Evolutionary conservation across 495 filamentous ascomycete species (phyloP).

Genomic region (Neurospora intermedia): DNA sequence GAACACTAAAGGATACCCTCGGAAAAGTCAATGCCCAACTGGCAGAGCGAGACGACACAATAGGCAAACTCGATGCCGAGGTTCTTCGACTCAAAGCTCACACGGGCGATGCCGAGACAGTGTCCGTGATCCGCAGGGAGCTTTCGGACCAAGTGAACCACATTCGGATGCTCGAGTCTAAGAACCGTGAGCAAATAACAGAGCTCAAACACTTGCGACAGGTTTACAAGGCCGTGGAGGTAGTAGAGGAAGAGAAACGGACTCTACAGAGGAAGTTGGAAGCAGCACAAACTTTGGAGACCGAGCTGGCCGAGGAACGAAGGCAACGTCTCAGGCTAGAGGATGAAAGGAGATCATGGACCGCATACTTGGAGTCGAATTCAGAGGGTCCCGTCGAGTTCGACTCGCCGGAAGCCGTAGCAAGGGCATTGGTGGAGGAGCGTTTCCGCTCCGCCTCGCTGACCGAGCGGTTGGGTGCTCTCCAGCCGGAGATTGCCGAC

Average conservation of each 20-base stretch:
- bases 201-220: conserved; percentile 75
- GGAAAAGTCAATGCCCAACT: conserved; percentile 57
- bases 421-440: conserved; percentile 70
- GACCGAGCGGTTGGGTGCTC: conserved; percentile 61
- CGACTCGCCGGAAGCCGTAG: conserved; percentile 79
- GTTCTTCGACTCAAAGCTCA: conserved; percentile 72
- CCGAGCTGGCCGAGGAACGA: conserved; percentile 65
- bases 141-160: conserved; percentile 79
- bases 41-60: conserved; percentile 53
- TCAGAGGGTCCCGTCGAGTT: conserved; percentile 54
- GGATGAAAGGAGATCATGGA: conserved; percentile 80
- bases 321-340: conserved; percentile 79
- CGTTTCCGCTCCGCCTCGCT: conserved; percentile 67
- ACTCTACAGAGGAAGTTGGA: conserved; percentile 67
- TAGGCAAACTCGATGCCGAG: conserved; percentile 68
- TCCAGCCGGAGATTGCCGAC: conserved; percentile 69
- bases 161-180: conserved; percentile 70
- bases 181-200: conserved; percentile 65
- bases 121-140: conserved; percentile 73
- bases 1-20: conserved; percentile 49
- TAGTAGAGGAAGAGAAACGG: conserved; percentile 94
- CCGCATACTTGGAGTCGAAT: conserved; percentile 61
- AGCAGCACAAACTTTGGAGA: conserved; percentile 60
- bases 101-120: conserved; percentile 72
- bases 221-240: conserved; percentile 70